Evolutionary conservation across 1,139 yeast genomes (phyloP).

Genomic region (Blastobotrys proliferans): DNA sequence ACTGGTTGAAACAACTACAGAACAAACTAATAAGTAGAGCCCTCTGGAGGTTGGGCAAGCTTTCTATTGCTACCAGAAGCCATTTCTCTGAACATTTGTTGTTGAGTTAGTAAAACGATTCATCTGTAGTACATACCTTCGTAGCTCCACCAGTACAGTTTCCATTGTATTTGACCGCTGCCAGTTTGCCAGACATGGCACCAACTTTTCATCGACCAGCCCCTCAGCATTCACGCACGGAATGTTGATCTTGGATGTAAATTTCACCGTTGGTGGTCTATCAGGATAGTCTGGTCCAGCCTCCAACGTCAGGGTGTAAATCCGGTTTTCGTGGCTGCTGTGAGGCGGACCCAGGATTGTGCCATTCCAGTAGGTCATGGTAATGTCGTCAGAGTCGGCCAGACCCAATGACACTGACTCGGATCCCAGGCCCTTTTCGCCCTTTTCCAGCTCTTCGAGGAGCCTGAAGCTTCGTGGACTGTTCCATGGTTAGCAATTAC

Average conservation of each 20-base stretch:
- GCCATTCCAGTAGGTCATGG: slow-evolving; percentile 94
- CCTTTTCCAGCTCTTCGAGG: slow-evolving; percentile 93
- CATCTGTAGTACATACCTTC: slow-evolving; percentile 35
- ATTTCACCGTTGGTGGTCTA: slow-evolving; percentile 75
- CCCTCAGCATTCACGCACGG: slow-evolving; percentile 68
- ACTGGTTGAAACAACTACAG: slow-evolving; percentile 45
- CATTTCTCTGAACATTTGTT: slow-evolving; percentile 50
- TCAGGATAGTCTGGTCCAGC: slow-evolving; percentile 90
- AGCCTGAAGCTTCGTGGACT: slow-evolving; percentile 93
- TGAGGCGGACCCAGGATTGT: slow-evolving; percentile 97
- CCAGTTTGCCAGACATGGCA: slow-evolving; percentile 79
- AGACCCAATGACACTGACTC: slow-evolving; percentile 95
- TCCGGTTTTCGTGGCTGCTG: slow-evolving; percentile 87
- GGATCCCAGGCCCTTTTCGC: slow-evolving; percentile 96
- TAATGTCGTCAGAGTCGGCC: slow-evolving; percentile 80
- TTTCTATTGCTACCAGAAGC: slow-evolving; percentile 79
- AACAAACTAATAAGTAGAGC: slow-evolving; percentile 53
- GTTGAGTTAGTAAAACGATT: slow-evolving; percentile 2
- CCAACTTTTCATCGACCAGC: slow-evolving; percentile 47
- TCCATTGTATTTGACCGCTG: slow-evolving; percentile 88
- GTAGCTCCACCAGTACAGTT: slow-evolving; percentile 76
- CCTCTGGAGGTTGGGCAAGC: slow-evolving; percentile 88
- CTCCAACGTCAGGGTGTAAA: slow-evolving; percentile 73
- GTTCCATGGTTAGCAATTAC: slow-evolving; percentile 23
- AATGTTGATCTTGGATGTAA: slow-evolving; percentile 77